Base-by-base conservation (phyloP, 139 green algal species). In the Closterium sp. region DNA sequence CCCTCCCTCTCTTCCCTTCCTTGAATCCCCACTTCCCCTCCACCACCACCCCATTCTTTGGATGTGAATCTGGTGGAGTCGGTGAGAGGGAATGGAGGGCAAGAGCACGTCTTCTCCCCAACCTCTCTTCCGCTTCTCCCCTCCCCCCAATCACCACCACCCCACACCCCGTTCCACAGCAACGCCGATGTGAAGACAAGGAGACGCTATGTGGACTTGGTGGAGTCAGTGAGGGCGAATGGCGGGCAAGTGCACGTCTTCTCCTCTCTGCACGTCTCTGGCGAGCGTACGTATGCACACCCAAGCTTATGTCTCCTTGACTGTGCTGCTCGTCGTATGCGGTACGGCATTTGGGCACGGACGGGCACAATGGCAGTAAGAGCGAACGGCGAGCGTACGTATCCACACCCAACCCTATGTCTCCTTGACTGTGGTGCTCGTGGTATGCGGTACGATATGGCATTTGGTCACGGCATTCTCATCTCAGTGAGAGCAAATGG, bases 181-280 rank as follows among this genome's bases (percentile, higher is more conserved):
- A 94, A 91, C n/a, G 97, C 87, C n/a, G 70, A 95, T 70, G 24
- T 90, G 28, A 91, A 85, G 5, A 29, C n/a, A 32, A 88, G 94
- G 4, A 88, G 31, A 30, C 42, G 70, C 21, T 96, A 90, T n/a
- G 84, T 91, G 9, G 29, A 89, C 28, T 50, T 93, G 10, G 89
- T 99, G 89, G 97, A 99, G 31, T 95, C 96, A 2, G 98, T 99
- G 29, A 85, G 94, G 29, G 94, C 94, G 85, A 95, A 93, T 13
- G 98, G 98, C 3, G 98, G 98, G 1, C 93, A 97, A 87, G 97
- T 96, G 31, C 94, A 97, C 45, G 93, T 99, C 31, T 99, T 99
- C 89, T 98, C 96, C 0, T 92, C 42, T 11, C 5, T 70, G 24
- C 91, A 94, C 89, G 70, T 89, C 19, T 89, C 34, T 86, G 91